Evolutionary conservation across 1,284 basidiomycete genomes (phyloP), one percentile per base, ranked within the genome.

Genomic region (Ganoderma lingzhi): DNA sequence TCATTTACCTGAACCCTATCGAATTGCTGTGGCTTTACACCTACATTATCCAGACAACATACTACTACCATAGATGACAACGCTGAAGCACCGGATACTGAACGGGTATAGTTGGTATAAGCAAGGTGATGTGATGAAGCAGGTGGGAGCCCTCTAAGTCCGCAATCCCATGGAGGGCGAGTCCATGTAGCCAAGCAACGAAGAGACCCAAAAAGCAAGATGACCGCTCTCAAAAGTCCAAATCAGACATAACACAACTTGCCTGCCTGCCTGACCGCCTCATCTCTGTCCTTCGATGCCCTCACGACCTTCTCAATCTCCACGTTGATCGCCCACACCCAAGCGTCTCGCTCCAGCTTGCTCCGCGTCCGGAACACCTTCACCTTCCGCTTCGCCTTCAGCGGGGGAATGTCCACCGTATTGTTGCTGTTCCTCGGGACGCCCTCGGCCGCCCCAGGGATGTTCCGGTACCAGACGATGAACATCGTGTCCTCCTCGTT

Each of bases 311-410:
- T 92, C 80, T 96, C 95, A 68, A 96, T 94, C 82, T 96, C 94
- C 65, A 86, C 86, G 73, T 92, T 93, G 74, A 96, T 80, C 19
- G 93, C 93, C 89, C 93, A 95, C 76, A 94, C 94, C 95, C 95
- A 96, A 32, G 91, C 85, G 78, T 96, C 95, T 37, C 95, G 83
- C 79, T 96, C 95, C 58, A 96, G 81, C 77, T 88, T 90, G 78
- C 89, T 94, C 77, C 95, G 84, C 61, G 93, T 91, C 68, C 90
- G 87, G 75, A 93, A 92, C 5, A 95, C 86, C 28, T 88, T 77
- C 69, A 90, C 75, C 76, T 91, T 91, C 70, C 89, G 83, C 77
- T 91, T 91, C 60, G 86, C 84, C 14, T 87, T 86, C 59, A 95
- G 79, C 30, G 84, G 76, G 6, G 92, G 93, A 5, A 88, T 70